Conservation (phyloP, 1,139 yeast species). For the Ashbya aceris region DNA sequence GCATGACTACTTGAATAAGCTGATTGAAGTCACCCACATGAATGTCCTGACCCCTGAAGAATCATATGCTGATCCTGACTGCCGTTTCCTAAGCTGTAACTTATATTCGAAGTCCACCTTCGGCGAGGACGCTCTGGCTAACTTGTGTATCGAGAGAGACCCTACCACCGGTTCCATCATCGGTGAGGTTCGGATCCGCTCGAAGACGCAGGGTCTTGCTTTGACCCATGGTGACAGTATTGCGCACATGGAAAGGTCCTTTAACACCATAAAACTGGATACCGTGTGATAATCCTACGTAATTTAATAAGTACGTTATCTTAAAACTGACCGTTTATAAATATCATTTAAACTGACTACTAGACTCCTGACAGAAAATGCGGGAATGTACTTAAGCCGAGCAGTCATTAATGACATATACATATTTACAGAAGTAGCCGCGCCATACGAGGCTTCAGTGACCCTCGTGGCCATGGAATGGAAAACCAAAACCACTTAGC, state of each 20-base stretch:
- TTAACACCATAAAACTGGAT: slow-evolving; percentile 32
- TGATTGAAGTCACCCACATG: slow-evolving; percentile 86
- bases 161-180: slow-evolving; percentile 59
- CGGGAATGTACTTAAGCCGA: no score
- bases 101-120: slow-evolving; percentile 87
- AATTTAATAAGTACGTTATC: background rate
- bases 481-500: slow-evolving; percentile 74
- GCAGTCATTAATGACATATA: background rate
- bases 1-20: slow-evolving; percentile 68
- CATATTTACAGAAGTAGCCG: background rate
- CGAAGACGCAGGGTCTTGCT: slow-evolving; percentile 97
- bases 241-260: slow-evolving; percentile 62
- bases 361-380: no score
- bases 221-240: slow-evolving; percentile 90
- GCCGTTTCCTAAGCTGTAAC: slow-evolving; percentile 91
- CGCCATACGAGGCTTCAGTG: background rate
- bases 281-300: slow-evolving; percentile 28
- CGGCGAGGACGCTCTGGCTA: slow-evolving; percentile 97
- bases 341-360: no score
- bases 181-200: slow-evolving; percentile 94
- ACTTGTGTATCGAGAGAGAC: slow-evolving; percentile 82
- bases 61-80: slow-evolving; percentile 61
- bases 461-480: slow-evolving; percentile 45
- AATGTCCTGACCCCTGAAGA: slow-evolving; percentile 90
- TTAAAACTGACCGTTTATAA: no score